Conservation (phyloP, 805 yeast species). For the Metschnikowia gelsemii region DNA sequence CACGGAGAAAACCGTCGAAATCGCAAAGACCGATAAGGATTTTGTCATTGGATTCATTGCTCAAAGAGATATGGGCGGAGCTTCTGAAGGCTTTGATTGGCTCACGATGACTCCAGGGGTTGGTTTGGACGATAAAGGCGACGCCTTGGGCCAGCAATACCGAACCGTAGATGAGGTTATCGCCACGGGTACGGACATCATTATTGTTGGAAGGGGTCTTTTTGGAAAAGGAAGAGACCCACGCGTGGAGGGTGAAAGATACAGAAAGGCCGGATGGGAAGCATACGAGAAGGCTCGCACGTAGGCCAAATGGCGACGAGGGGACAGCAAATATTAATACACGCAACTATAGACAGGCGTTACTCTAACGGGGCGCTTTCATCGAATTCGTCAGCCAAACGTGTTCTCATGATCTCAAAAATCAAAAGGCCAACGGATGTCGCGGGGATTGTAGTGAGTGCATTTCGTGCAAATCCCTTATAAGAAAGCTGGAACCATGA, state of each 20-base stretch:
- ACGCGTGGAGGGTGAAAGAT: conserved; percentile 79
- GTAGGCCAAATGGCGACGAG: not conserved
- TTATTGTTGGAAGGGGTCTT: conserved; percentile 97
- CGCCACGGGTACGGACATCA: conserved; percentile 84
- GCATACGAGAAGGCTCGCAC: conserved; percentile 57
- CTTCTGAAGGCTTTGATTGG: conserved; percentile 90
- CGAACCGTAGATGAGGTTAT: conserved; percentile 87
- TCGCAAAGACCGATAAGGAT: conserved; percentile 76
- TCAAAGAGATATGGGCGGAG: conserved; percentile 81
- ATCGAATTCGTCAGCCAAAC: conserved; percentile 33
- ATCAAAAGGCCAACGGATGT: conserved; percentile 84
- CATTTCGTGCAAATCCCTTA: conserved; percentile 72
- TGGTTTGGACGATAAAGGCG: conserved; percentile 96
- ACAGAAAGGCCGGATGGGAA: conserved; percentile 91
- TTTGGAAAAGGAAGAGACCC: conserved; percentile 96
- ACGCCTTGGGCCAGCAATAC: conserved; percentile 93
- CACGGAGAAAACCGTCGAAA: conserved; percentile 82
- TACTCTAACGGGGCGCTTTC: conserved; percentile 16
- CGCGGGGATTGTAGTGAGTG: conserved; percentile 79
- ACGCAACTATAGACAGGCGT: conserved; percentile 1
- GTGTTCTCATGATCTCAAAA: conserved; percentile 73
- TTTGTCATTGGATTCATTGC: conserved; percentile 98
- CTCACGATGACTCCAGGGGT: conserved; percentile 97
- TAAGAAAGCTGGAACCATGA: conserved; percentile 69
- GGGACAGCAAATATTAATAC: not conserved